Conservation (phyloP, 352 stramenopile genomes). For the Phytophthora capsici region DNA sequence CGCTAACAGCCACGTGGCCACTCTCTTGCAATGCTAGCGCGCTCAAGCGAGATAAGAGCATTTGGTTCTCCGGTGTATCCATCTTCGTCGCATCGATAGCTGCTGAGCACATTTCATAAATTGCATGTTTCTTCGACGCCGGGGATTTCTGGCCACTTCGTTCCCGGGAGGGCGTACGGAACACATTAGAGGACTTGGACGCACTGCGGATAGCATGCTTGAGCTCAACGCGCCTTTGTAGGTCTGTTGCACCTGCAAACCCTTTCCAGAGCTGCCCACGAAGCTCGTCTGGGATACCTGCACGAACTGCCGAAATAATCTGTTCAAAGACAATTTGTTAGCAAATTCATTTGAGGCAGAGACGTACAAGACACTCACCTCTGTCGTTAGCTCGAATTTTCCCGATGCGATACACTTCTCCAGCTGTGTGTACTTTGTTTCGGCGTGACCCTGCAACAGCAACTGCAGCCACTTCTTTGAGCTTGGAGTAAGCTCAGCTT, state of each 20-base stretch:
- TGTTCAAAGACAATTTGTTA: conserved; percentile 19
- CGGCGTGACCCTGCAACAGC: conserved; percentile 74
- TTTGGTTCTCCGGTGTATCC: conserved; percentile 62
- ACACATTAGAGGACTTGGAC: conserved; percentile 48
- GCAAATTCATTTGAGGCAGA: not conserved
- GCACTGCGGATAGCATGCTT: conserved; percentile 59
- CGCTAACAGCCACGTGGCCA: conserved; percentile 31
- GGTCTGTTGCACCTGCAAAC: conserved; percentile 65
- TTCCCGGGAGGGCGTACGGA: conserved; percentile 41
- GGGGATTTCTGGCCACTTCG: conserved; percentile 17
- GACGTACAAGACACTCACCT: conserved; percentile 43
- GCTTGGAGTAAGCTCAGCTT: conserved; percentile 65
- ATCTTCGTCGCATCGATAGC: conserved; percentile 47
- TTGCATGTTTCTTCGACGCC: conserved; percentile 34
- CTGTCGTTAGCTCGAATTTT: conserved; percentile 66
- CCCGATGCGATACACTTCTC: conserved; percentile 73
- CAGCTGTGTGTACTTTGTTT: conserved; percentile 85
- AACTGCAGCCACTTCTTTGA: conserved; percentile 82
- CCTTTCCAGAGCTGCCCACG: conserved; percentile 79
- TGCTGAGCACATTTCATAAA: conserved; percentile 59
- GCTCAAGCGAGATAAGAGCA: conserved; percentile 69
- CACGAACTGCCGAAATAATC: conserved; percentile 78
- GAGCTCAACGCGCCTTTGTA: conserved; percentile 66
- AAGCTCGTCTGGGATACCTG: conserved; percentile 80
- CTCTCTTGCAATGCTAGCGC: conserved; percentile 61